Percentiles rank a stretch among this genome's conserved stretches.
Conservation (phyloP, 352 stramenopile species). For the Phytophthora capsici region DNA sequence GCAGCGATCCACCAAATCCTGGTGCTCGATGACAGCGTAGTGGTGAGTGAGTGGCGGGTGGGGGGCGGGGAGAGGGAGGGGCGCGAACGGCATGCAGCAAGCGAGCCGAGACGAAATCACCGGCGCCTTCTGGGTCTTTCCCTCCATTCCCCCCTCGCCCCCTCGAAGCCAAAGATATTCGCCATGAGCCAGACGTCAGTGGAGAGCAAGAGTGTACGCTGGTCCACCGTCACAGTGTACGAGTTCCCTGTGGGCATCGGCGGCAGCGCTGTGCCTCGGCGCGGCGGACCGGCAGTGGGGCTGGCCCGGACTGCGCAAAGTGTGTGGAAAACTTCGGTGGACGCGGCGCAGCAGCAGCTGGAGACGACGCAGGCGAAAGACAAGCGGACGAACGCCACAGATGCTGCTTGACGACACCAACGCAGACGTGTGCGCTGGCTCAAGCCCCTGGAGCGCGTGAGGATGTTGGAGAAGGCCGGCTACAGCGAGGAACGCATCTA, state of each 20-base stretch:
- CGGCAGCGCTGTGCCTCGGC: slow-evolving; percentile 34
- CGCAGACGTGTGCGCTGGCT: slow-evolving; percentile 3
- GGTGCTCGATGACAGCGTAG: not conserved
- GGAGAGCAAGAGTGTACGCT: slow-evolving; percentile 31
- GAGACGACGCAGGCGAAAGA: not conserved
- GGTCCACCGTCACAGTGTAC: slow-evolving; percentile 63
- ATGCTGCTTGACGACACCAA: not conserved
- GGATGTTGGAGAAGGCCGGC: slow-evolving; percentile 51
- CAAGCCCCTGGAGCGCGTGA: slow-evolving; percentile 31
- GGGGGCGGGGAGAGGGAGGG: slow-evolving; percentile 1
- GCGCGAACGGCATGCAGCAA: slow-evolving; percentile 5
- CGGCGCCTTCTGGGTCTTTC: slow-evolving; percentile 16
- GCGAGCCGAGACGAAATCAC: slow-evolving; percentile 10
- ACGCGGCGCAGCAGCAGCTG: not conserved
- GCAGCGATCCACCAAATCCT: slow-evolving; percentile 16
- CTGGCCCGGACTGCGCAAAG: slow-evolving; percentile 21
- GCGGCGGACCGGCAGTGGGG: slow-evolving; percentile 47
- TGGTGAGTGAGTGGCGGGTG: slow-evolving; percentile 10
- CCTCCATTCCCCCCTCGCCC: slow-evolving; percentile 7
- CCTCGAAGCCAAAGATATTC: slow-evolving; percentile 2
- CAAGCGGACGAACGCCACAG: not conserved
- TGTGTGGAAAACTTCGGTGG: not conserved
- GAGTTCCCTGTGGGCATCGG: slow-evolving; percentile 49
- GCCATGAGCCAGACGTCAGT: not conserved
- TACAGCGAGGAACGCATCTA: slow-evolving; percentile 60